These are phyloP conservation scores for Teratosphaeria nubilosa DNA, from an alignment of 2,329 filamentous ascomycete species.

Conservation along the genomic window DNA sequence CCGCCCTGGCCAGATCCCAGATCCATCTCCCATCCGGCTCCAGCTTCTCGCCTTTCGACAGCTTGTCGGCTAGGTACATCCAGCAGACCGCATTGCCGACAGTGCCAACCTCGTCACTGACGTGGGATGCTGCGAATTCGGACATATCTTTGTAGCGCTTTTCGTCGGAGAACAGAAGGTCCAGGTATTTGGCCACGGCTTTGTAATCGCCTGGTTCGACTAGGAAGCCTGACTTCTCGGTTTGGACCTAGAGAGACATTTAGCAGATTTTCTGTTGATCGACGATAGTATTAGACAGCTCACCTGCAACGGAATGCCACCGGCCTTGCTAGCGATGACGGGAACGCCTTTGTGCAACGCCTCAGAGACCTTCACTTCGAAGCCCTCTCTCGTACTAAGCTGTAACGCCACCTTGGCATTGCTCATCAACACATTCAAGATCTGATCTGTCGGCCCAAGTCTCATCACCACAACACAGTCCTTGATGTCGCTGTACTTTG, in stretches of 20 bases:
- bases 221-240: constrained; percentile 62
- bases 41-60: constrained; percentile 48
- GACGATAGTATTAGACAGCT: background rate
- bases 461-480: constrained; percentile 64
- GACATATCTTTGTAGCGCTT: constrained; percentile 45
- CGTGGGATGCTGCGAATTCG: constrained; percentile 45
- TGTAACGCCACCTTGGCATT: constrained; percentile 66
- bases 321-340: constrained; percentile 62
- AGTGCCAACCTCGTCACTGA: constrained; percentile 73
- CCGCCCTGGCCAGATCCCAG: constrained; percentile 61
- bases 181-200: constrained; percentile 57
- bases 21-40: constrained; percentile 57
- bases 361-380: constrained; percentile 80
- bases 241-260: constrained; percentile 28
- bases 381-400: constrained; percentile 71
- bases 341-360: constrained; percentile 71
- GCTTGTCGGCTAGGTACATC: constrained; percentile 65
- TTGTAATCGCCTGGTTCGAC: constrained; percentile 61
- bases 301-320: constrained; percentile 74
- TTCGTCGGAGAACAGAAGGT: constrained; percentile 55
- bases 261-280: background rate
- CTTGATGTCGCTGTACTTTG: constrained; percentile 45
- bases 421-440: constrained; percentile 66
- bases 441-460: constrained; percentile 66
- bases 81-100: constrained; percentile 68